A percentile compares a stretch with the other conserved stretches of the same genome.
phyloP scores from a whole-genome alignment of 1,139 yeast species.

The Candida tetrigidarum region DNA sequence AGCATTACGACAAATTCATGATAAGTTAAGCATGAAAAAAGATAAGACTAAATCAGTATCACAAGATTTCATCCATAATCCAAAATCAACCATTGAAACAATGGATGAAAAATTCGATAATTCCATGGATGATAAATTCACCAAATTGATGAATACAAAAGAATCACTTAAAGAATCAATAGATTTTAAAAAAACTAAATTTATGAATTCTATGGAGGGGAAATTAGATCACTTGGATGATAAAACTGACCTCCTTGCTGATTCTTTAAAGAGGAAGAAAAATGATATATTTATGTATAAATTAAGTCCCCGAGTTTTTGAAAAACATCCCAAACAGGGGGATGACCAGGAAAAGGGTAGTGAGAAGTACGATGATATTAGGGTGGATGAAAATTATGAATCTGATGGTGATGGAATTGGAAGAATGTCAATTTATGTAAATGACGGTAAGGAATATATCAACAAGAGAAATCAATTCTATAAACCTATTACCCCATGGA shows the following conservation, averaged over 20 bases:
- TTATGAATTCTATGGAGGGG: slow-evolving; percentile 6
- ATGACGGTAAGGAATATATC: slow-evolving; percentile 11
- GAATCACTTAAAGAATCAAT: slow-evolving; percentile 19
- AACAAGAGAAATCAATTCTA: slow-evolving; percentile 15
- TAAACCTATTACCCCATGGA: slow-evolving; percentile 4
- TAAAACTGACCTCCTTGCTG: slow-evolving; percentile 14
- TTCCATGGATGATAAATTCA: slow-evolving; percentile 17
- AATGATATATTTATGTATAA: slow-evolving; percentile 12
- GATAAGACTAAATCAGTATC: slow-evolving; percentile 24
- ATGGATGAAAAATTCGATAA: slow-evolving; percentile 26
- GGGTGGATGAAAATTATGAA: slow-evolving; percentile 4
- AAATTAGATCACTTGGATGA: slow-evolving; percentile 16
- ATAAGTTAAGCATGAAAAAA: slow-evolving; percentile 21
- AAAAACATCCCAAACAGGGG: slow-evolving; percentile 15
- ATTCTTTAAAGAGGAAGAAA: slow-evolving; percentile 11
- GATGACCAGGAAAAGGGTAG: not conserved
- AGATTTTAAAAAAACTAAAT: slow-evolving; percentile 14
- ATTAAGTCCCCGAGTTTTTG: slow-evolving; percentile 18
- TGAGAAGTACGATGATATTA: slow-evolving; percentile 4
- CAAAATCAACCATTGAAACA: slow-evolving; percentile 23
- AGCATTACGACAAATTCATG: slow-evolving; percentile 28
- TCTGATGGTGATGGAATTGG: slow-evolving; percentile 6
- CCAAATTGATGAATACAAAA: slow-evolving; percentile 19
- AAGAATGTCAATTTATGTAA: slow-evolving; percentile 3
- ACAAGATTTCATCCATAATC: slow-evolving; percentile 26